A percentile compares a stretch with the other conserved stretches of the same genome.
These are phyloP conservation scores for Xylaria sp. DNA, from an alignment of 2,329 filamentous ascomycete genomes.

Conservation along the genomic window DNA sequence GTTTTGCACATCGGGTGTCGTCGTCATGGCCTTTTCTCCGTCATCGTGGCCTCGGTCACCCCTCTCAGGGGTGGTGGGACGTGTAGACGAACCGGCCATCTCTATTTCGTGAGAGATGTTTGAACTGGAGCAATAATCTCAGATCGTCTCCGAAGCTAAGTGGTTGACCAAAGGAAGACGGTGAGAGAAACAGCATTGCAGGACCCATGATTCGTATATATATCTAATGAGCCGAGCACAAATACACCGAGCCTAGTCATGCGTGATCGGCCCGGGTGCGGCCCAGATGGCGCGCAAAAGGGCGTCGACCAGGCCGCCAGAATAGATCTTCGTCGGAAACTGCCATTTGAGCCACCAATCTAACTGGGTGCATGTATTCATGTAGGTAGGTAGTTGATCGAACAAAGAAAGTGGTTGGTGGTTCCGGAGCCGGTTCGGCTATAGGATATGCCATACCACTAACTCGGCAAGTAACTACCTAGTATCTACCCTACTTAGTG, in stretches of 20 bases:
- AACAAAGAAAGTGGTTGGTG: not conserved
- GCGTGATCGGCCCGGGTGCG: slow-evolving; percentile 17
- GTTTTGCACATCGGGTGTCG: slow-evolving; percentile 2
- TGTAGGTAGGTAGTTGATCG: not conserved
- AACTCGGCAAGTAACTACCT: not conserved
- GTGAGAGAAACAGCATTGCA: not conserved
- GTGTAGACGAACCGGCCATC: slow-evolving; percentile 19
- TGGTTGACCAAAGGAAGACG: not conserved
- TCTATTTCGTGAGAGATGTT: not conserved
- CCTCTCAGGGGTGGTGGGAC: slow-evolving; percentile 7
- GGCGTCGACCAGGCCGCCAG: not conserved
- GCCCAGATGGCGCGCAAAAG: not conserved
- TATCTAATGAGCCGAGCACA: slow-evolving; percentile 5
- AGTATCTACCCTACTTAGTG: not conserved
- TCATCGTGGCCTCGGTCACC: slow-evolving; percentile 8
- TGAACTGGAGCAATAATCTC: not conserved
- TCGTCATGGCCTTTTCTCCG: slow-evolving; percentile 6
- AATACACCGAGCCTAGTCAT: not conserved
- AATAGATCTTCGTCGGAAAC: not conserved
- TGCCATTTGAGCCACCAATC: not conserved
- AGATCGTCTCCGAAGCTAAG: not conserved
- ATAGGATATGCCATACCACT: not conserved
- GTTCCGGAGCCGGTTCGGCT: slow-evolving; percentile 38
- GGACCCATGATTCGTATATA: slow-evolving; percentile 16
- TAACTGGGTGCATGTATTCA: not conserved